phyloP scores from a whole-genome alignment of 306 rosid genomes.

The Carpinus fangiana region DNA sequence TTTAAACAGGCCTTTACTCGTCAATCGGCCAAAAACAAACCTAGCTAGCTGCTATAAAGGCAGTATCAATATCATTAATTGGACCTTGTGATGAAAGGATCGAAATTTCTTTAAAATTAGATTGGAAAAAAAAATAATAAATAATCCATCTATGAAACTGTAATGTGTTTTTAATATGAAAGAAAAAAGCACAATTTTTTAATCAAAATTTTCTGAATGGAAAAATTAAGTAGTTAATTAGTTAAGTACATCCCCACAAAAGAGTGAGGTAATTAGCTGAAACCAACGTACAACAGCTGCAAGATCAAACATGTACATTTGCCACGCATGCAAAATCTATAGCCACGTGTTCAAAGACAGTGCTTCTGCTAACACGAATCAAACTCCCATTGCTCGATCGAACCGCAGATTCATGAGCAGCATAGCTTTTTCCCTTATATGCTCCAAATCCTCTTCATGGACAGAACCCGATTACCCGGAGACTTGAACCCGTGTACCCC shows the following conservation, averaged over 20 bases:
- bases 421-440: not conserved
- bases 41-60: too few species aligned
- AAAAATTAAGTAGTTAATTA: too few species aligned
- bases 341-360: not conserved
- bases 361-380: not conserved
- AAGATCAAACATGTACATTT: not conserved
- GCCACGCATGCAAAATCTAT: constrained; percentile 1
- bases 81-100: too few species aligned
- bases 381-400: not conserved
- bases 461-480: constrained; percentile 5
- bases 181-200: too few species aligned
- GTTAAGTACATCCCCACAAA: not conserved
- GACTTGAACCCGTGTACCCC: not conserved
- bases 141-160: too few species aligned
- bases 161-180: too few species aligned
- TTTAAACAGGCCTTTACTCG: too few species aligned
- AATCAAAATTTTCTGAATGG: too few species aligned
- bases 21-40: too few species aligned
- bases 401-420: not conserved
- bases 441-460: constrained; percentile 39
- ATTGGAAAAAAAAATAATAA: too few species aligned
- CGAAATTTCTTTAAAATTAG: too few species aligned
- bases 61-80: too few species aligned
- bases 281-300: not conserved
- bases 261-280: not conserved